Conservation (phyloP, 176 grass and related monocot genomes). For the Tuctoria greenei region DNA sequence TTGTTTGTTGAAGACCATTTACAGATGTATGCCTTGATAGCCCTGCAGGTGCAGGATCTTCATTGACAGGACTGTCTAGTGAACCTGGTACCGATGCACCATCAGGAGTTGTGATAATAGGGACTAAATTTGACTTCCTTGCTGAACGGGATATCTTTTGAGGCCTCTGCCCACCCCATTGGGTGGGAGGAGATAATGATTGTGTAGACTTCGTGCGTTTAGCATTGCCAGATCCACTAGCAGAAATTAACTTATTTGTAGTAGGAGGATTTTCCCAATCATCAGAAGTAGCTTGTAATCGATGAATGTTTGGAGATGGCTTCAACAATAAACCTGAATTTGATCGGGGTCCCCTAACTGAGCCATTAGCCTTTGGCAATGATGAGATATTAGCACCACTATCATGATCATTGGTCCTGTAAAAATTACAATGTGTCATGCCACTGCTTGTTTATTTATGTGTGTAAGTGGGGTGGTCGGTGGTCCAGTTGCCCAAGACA, state of each 20-base stretch:
- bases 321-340: slow-evolving; percentile 72
- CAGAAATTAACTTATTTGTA: slow-evolving; percentile 64
- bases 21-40: slow-evolving; percentile 45
- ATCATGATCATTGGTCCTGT: slow-evolving; percentile 64
- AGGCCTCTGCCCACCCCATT: slow-evolving; percentile 91
- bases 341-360: slow-evolving; percentile 68
- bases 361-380: slow-evolving; percentile 56
- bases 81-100: slow-evolving; percentile 44
- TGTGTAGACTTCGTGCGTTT: slow-evolving; percentile 64
- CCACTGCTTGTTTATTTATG: not conserved
- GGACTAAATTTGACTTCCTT: slow-evolving; percentile 82
- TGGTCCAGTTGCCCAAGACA: slow-evolving; percentile 2
- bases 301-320: slow-evolving; percentile 58
- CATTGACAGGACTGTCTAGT: slow-evolving; percentile 50
- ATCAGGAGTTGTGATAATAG: slow-evolving; percentile 55
- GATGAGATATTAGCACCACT: slow-evolving; percentile 44
- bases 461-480: not conserved
- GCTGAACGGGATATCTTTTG: slow-evolving; percentile 81
- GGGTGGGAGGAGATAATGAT: slow-evolving; percentile 69
- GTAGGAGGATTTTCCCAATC: slow-evolving; percentile 65
- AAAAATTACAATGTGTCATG: slow-evolving; percentile 24
- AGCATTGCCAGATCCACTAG: slow-evolving; percentile 55
- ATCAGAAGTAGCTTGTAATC: slow-evolving; percentile 58
- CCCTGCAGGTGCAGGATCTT: slow-evolving; percentile 33
- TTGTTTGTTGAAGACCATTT: slow-evolving; percentile 50